phyloP scores from a whole-genome alignment of 257 asterid species.

The Nicotiana tomentosiformis region DNA sequence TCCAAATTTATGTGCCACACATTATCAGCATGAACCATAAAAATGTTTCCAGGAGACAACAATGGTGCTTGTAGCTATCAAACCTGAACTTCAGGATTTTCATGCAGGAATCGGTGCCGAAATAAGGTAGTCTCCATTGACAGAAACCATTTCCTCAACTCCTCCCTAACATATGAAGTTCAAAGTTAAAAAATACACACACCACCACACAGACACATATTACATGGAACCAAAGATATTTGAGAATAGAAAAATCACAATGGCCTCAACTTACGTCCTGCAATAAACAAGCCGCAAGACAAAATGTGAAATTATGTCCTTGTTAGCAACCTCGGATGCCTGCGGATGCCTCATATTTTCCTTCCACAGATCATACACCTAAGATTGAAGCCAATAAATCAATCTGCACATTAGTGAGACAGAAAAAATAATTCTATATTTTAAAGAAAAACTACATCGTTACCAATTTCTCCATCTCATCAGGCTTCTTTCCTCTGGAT shows the following conservation, averaged over 20 bases:
- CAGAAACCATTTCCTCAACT: constrained; percentile 87
- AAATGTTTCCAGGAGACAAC: constrained; percentile 8
- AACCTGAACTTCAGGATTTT: constrained; percentile 67
- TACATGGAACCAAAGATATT: background rate
- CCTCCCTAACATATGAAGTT: constrained; percentile 48
- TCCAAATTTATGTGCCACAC: constrained; percentile 6
- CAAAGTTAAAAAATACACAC: background rate
- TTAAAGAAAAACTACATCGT: background rate
- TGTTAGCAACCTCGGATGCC: constrained; percentile 52
- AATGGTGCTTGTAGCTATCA: constrained; percentile 14
- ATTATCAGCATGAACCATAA: constrained; percentile 14
- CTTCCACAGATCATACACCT: constrained; percentile 62
- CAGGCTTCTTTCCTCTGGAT: constrained; percentile 76
- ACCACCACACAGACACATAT: background rate
- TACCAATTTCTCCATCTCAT: constrained; percentile 75
- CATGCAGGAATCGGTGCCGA: constrained; percentile 61
- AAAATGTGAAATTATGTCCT: constrained; percentile 89
- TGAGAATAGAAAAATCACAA: background rate
- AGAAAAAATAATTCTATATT: background rate
- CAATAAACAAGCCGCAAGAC: constrained; percentile 93
- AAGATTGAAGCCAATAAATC: background rate
- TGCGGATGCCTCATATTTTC: constrained; percentile 59
- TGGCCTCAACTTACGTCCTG: constrained; percentile 55
- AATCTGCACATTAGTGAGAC: background rate
- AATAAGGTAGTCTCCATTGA: constrained; percentile 82